Percentiles rank a stretch among this genome's conserved stretches.
phyloP scores from a whole-genome alignment of 108 stramenopile species.

The Skeletonema potamos region DNA sequence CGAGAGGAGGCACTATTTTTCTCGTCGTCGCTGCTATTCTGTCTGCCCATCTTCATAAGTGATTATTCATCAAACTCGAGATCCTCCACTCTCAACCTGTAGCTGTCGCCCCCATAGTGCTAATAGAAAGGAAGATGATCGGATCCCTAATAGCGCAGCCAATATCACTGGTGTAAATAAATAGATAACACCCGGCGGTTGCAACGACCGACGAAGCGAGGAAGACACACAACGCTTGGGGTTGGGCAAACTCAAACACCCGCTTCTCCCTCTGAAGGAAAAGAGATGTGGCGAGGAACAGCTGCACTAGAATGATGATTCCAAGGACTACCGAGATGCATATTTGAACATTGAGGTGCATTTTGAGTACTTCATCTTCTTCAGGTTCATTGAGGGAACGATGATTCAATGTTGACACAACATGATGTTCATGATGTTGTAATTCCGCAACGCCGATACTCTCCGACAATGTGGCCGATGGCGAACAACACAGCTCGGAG shows the following conservation, averaged over 20 bases:
- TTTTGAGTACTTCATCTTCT: no score
- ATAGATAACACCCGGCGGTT: not conserved
- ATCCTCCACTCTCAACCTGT: conserved; percentile 8
- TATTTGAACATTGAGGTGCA: no score
- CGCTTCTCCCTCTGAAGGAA: not conserved
- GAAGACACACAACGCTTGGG: not conserved
- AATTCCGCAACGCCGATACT: no score
- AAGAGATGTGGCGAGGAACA: not conserved
- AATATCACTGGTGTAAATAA: not conserved
- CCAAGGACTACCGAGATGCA: not conserved
- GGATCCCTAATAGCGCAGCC: not conserved
- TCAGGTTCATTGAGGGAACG: no score
- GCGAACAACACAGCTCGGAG: no score
- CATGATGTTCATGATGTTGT: no score
- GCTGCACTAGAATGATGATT: not conserved
- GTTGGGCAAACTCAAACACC: conserved; percentile 2
- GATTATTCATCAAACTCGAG: not conserved
- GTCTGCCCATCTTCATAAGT: no score
- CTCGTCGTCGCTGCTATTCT: no score
- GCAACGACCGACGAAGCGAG: not conserved
- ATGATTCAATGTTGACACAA: no score
- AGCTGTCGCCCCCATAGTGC: not conserved
- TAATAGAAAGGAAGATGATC: not conserved
- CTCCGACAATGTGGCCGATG: no score
- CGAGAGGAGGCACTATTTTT: no score